Evolutionary conservation across 345 rosid species (phyloP), one percentile per base, ranked within the genome.

Genomic region (Lumnitzera racemosa): DNA sequence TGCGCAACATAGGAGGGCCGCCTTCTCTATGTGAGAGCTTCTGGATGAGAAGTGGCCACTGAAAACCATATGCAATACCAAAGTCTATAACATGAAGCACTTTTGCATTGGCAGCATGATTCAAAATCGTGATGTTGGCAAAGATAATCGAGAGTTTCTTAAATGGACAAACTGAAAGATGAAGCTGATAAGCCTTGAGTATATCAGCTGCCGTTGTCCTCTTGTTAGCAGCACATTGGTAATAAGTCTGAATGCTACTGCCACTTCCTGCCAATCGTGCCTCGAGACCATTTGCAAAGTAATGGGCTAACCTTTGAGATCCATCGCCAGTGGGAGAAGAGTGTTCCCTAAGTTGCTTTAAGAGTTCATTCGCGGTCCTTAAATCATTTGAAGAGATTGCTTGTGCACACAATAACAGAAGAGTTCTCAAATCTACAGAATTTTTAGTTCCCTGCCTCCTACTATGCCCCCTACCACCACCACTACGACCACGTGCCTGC

Each of bases 11-110:
- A 46, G 84, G 78, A 16, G 87, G 87, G 8, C 95, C 87, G 8
- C 70, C 74, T 8, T 70, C 13, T 49, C 58, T 68, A 17, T 11
- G 57, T 0, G 96, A 63, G 17, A 92, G 78, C 55, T 53, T 31
- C 62, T 92, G 86, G 62, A 92, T 87, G 46, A 90, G 89, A 66
- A 72, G 61, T 0, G 98, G 97, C 97, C 94, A 92, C 23, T 89
- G 95, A 76, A 87, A 92, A 64, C 98, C 98, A 53, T 82, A 89
- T 9, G 61, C 52, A 56, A 92, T 81, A 49, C 98, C 97, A 12
- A 92, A 92, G 73, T 92, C 97, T 57, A 90, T 65, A 46, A 92
- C 70, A 69, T 92, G 98, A 74, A 92, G 89, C 53, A 73, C 78
- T 4, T 75, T 69, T 46, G 86, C 80, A 15, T 65, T 80, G 51